Evolutionary conservation across 2,329 filamentous ascomycete genomes (phyloP), one percentile per base, ranked within the genome.

Genomic region (Colletotrichum magnum): DNA sequence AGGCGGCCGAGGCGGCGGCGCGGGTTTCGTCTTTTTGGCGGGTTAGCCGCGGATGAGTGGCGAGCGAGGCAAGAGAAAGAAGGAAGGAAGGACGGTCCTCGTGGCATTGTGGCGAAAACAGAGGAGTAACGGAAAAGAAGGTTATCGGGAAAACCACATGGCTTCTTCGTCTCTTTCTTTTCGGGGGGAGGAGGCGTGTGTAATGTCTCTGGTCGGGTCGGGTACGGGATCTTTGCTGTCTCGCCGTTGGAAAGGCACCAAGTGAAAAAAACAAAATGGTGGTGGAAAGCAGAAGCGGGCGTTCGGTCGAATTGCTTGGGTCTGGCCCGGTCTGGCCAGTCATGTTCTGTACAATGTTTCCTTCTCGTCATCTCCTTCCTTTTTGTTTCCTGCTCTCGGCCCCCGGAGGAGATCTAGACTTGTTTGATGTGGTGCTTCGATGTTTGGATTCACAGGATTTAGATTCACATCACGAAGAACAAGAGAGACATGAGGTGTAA

Each of bases 111-210:
- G 47, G 47, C 16, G 18, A 43, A 50, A 18, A 18, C 13, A 10
- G 24, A 24, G 56, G 41, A 21, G n/a, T 2, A 24, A 24, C 21
- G 57, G 26, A 63, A 67, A 63, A 54, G 18, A 67, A 67, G 59
- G 58, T 51, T 67, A 59, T 39, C 26, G 45, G 50, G 50, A 18
- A 50, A 52, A 59, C 61, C 66, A 60, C 54, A 60, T 60, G 66
- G 66, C 48, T 5, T 36, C 21, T 43, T 10, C 36, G 15, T 28
- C 26, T 58, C 28, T 64, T 51, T 53, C 21, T 58, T 6, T 32
- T 24, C 41, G n/a, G 45, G 5, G 32, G 39, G 9, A 6, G 16
- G 47, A 16, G 24, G 51, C 12, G 47, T 24, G 16, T 51, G 58
- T 61, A 21, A 7, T 58, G 61, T 64, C 52, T 64, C 26, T 48